Evolutionary conservation across 805 yeast species (phyloP).

Genomic region (Starmera quercuum): DNA sequence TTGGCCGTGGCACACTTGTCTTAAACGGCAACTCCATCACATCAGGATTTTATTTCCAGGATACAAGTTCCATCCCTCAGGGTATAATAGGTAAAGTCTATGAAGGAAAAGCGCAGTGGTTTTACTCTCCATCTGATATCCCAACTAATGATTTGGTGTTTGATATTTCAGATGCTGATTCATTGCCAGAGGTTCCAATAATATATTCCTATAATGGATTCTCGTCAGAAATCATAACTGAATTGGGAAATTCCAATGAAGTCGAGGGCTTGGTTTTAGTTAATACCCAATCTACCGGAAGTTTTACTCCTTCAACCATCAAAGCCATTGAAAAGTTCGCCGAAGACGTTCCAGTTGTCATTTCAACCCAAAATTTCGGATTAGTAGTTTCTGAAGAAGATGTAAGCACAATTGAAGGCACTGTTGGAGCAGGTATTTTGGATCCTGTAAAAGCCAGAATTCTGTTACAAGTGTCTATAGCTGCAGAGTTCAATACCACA

Average conservation of each 20-base stretch:
- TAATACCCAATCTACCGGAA: slow-evolving; percentile 40
- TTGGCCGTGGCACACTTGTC: slow-evolving; percentile 38
- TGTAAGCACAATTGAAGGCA: slow-evolving; percentile 22
- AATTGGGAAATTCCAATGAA: slow-evolving; percentile 23
- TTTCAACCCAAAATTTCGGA: slow-evolving; percentile 40
- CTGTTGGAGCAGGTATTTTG: slow-evolving; percentile 43
- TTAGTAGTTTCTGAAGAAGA: slow-evolving; percentile 41
- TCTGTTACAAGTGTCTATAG: slow-evolving; percentile 40
- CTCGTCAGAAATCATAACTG: slow-evolving; percentile 26
- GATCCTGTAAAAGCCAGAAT: slow-evolving; percentile 45
- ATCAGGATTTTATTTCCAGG: slow-evolving; percentile 43
- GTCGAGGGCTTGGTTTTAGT: slow-evolving; percentile 40
- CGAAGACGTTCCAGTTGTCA: slow-evolving; percentile 33
- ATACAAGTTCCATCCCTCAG: slow-evolving; percentile 40
- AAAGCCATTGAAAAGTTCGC: slow-evolving; percentile 24
- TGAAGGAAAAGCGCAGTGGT: slow-evolving; percentile 38
- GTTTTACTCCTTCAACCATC: slow-evolving; percentile 31
- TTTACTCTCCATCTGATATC: slow-evolving; percentile 4
- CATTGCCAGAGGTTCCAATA: slow-evolving; percentile 29
- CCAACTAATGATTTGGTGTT: slow-evolving; percentile 3
- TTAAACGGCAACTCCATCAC: slow-evolving; percentile 39
- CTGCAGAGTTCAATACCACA: slow-evolving; percentile 27
- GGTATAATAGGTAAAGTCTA: slow-evolving; percentile 43
- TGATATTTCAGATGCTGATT: slow-evolving; percentile 2
- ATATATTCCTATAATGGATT: slow-evolving; percentile 40